phyloP scores from a whole-genome alignment of 352 stramenopile species.

The Phytopythium chamaehyphon region DNA sequence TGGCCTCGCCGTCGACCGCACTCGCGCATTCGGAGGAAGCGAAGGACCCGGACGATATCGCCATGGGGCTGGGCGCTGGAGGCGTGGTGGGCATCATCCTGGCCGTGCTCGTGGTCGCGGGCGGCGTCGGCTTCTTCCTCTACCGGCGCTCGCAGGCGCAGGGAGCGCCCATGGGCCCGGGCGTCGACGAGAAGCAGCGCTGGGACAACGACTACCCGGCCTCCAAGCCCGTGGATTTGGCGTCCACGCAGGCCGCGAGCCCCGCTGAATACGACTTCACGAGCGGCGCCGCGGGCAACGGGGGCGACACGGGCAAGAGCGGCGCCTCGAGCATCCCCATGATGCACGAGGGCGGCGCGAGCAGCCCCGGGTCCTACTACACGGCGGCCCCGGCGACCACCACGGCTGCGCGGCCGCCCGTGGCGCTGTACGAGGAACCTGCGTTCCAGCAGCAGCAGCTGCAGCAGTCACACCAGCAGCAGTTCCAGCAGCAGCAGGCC shows the following conservation, averaged over 20 bases:
- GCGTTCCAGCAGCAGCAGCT: background rate
- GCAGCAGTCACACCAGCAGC: background rate
- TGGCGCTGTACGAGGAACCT: background rate
- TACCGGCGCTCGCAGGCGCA: conserved; percentile 26
- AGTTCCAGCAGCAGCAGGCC: background rate
- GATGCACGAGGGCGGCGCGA: conserved; percentile 13
- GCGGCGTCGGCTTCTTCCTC: conserved; percentile 29
- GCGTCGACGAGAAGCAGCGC: conserved; percentile 29
- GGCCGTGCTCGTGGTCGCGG: conserved; percentile 30
- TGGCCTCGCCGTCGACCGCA: too few relatives aligned
- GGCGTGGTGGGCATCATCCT: conserved; percentile 39
- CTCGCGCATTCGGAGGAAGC: too few relatives aligned
- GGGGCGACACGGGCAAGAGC: conserved; percentile 5
- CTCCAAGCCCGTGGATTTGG: conserved; percentile 15
- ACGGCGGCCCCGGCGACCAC: conserved; percentile 8
- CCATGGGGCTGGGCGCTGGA: conserved; percentile 14
- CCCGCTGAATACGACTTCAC: conserved; percentile 35
- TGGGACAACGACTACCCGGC: conserved; percentile 27
- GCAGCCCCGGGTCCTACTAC: conserved; percentile 26
- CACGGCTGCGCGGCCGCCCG: background rate
- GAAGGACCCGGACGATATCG: too few relatives aligned
- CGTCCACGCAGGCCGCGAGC: conserved; percentile 17
- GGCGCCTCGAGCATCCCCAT: conserved; percentile 32
- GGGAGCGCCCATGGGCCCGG: background rate
- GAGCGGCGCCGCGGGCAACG: conserved; percentile 11